Percentiles rank a stretch among this genome's conserved stretches.
Evolutionary conservation across 371 early-diverging fungal genomes (phyloP).

Genomic region (Vairimorpha apis): DNA sequence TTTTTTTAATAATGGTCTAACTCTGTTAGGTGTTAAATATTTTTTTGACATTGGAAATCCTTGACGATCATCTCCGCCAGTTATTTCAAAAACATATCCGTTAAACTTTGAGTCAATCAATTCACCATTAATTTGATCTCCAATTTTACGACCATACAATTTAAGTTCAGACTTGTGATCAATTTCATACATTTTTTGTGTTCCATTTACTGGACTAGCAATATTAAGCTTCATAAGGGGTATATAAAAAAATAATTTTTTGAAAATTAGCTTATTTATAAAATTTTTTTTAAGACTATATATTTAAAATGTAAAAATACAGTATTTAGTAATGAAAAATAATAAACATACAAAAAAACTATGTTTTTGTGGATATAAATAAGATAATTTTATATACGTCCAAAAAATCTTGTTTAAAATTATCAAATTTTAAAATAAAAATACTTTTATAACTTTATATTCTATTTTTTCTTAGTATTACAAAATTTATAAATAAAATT

Average conservation of each 20-base stretch:
- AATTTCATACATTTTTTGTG: constrained; percentile 90
- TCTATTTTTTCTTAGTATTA: too few species aligned
- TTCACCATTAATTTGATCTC: constrained; percentile 86
- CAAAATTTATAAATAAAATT: too few species aligned
- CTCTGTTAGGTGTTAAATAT: constrained; percentile 81
- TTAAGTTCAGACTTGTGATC: constrained; percentile 85
- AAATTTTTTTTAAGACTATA: not conserved
- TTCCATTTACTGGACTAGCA: constrained; percentile 93
- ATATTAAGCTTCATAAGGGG: constrained; percentile 3
- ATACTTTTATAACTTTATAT: too few species aligned
- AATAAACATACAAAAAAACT: too few species aligned
- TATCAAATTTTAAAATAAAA: too few species aligned
- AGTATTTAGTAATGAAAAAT: too few species aligned
- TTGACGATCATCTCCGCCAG: constrained; percentile 98
- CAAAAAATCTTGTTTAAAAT: too few species aligned
- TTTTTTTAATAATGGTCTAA: constrained; percentile 79
- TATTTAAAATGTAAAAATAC: not conserved
- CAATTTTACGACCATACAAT: constrained; percentile 93
- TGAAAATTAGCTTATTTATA: not conserved
- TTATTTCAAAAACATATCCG: constrained; percentile 93
- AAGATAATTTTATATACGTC: too few species aligned
- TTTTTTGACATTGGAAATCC: constrained; percentile 79
- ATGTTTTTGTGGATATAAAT: too few species aligned
- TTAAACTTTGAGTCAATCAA: constrained; percentile 91
- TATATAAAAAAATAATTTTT: too few species aligned